Base-by-base conservation (phyloP, 1,284 basidiomycete species). In the Irpex lacteus region DNA sequence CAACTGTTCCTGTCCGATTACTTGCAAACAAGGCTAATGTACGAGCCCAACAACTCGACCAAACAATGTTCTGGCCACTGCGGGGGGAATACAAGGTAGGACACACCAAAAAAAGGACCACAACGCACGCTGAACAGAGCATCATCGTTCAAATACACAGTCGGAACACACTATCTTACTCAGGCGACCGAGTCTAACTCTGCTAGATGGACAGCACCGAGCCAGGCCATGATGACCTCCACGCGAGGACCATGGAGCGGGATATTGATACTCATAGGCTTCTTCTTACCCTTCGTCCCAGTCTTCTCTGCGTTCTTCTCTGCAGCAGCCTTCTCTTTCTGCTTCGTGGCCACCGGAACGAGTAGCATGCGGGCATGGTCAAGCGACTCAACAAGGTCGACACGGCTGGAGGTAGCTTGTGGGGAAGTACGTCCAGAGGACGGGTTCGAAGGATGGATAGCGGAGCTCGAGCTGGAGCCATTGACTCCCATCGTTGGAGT, bases 231-330 rank as follows among this genome's bases (percentile, higher is more conserved):
- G 54, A 92, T 81, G 63, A 94, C 82, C 75, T 94, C 92, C 56
- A 94, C 91, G 5, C 91, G 82, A 49, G 92, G 91, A 0, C 91
- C 92, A 75, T 92, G 90, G 66, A 94, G 77, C 8, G 92, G 90
- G 62, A 94, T 92, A 71, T 87, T 92, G 74, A 93, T 88, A 54
- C 87, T 82, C 63, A 84, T 67, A 32, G 82, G 75, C 74, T 86
- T 88, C 79, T 85, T 86, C 76, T 81, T 76, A 66, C 69, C 79
- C 62, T 70, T 74, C 13, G 70, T 80, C 64, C 65, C 65, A 59
- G 62, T 59, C 6, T 71, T 74, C 9, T 73, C 78, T 44, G 75
- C 70, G 4, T 74, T 77, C 71, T 81, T 86, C 61, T 86, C 85
- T 54, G 78, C 76, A 1, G 78, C 80, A 2, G 80, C 81, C 61